These are phyloP conservation scores for Phytopythium oedochilum DNA, from an alignment of 352 stramenopile genomes.

Conservation along the genomic window DNA sequence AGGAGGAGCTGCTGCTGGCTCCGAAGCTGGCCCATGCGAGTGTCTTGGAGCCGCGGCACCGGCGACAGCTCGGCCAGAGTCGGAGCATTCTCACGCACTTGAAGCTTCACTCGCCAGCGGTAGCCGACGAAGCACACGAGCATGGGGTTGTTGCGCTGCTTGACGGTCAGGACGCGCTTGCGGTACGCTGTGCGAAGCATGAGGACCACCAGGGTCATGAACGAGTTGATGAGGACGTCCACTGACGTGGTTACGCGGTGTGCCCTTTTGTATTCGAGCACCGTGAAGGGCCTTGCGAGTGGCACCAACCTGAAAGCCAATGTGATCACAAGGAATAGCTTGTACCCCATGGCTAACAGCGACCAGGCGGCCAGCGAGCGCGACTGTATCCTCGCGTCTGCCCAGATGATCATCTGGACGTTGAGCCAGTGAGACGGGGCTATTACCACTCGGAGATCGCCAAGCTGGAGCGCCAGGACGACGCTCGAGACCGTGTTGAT, in stretches of 20 bases:
- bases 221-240: conserved; percentile 11
- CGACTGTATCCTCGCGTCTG: conserved; percentile 18
- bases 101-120: conserved; percentile 12
- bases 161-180: conserved; percentile 6
- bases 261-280: neutral
- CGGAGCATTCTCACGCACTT: neutral
- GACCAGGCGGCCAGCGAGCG: conserved; percentile 1
- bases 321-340: neutral
- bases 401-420: conserved; percentile 11
- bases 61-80: neutral
- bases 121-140: conserved; percentile 18
- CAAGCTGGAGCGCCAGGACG: conserved; percentile 8
- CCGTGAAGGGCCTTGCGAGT: neutral
- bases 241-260: neutral
- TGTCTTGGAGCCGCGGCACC: neutral
- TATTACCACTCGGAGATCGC: conserved; percentile 7
- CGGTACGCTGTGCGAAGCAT: conserved; percentile 9
- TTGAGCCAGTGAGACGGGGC: conserved; percentile 9
- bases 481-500: conserved; percentile 11
- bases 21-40: neutral
- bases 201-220: conserved; percentile 7
- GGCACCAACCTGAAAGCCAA: neutral
- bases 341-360: neutral
- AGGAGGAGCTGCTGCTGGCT: conserved; percentile 1
- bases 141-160: neutral